Conservation (phyloP, 2,329 filamentous ascomycete species). For the Verticillium nonalfalfae region DNA sequence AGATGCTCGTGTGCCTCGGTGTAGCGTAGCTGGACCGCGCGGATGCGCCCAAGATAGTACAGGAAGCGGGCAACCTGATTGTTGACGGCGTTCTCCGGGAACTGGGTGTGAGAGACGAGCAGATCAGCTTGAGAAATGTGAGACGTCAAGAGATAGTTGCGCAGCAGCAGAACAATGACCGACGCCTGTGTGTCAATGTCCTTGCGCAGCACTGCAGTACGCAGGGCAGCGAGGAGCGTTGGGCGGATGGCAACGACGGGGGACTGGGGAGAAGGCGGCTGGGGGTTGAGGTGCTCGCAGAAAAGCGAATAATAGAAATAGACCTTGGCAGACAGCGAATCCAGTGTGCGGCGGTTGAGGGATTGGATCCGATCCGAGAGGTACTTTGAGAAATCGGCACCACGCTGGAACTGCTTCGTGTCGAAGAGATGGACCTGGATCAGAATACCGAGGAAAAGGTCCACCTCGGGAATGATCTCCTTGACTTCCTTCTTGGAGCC, state of each 20-base stretch:
- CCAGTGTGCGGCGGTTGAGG: constrained; percentile 87
- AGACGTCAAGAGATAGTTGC: constrained; percentile 92
- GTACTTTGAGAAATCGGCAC: constrained; percentile 76
- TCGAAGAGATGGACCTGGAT: constrained; percentile 86
- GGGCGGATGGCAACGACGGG: constrained; percentile 83
- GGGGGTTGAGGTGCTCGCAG: constrained; percentile 81
- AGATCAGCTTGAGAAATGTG: constrained; percentile 97
- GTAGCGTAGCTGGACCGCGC: constrained; percentile 93
- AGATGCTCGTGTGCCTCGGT: constrained; percentile 95
- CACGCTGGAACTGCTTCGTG: constrained; percentile 70
- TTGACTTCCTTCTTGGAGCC: constrained; percentile 61
- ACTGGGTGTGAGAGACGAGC: constrained; percentile 90
- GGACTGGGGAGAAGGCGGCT: constrained; percentile 83
- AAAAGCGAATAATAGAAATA: constrained; percentile 99
- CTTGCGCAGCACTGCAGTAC: constrained; percentile 93
- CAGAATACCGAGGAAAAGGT: constrained; percentile 82
- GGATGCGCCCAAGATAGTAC: constrained; percentile 94
- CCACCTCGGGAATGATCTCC: constrained; percentile 78
- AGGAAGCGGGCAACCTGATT: constrained; percentile 97
- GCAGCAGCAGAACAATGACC: constrained; percentile 87
- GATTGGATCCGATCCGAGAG: constrained; percentile 80
- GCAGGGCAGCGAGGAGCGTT: constrained; percentile 77
- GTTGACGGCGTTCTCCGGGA: constrained; percentile 89
- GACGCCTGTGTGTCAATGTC: constrained; percentile 96
- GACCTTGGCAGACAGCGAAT: constrained; percentile 88